A percentile compares a stretch with the other conserved stretches of the same genome.
phyloP scores from a whole-genome alignment of 202 grass and related monocot genomes.

The Elaeis oleifera region DNA sequence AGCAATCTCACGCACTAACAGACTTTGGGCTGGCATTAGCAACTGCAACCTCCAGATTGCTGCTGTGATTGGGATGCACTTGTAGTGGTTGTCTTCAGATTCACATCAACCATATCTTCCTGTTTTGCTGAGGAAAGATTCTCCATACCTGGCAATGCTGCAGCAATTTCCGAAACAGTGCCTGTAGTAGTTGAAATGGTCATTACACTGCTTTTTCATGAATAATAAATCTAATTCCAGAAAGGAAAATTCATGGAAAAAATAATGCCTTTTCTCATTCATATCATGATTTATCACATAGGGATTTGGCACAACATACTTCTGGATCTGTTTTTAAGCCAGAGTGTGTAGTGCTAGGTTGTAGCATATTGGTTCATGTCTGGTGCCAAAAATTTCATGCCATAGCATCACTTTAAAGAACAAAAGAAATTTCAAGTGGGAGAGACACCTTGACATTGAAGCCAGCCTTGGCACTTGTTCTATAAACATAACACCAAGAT shows the following conservation, averaged over 20 bases:
- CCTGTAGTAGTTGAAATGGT: background rate
- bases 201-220: background rate
- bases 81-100: slow-evolving; percentile 10
- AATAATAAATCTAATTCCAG: background rate
- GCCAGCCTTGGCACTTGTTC: slow-evolving; percentile 23
- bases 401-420: no score
- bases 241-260: background rate
- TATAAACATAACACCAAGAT: slow-evolving; percentile 20
- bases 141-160: slow-evolving; percentile 15
- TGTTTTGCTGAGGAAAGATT: slow-evolving; percentile 16
- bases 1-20: no score
- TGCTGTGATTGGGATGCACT: slow-evolving; percentile 15
- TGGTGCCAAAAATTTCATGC: no score
- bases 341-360: no score
- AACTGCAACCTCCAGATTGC: slow-evolving; percentile 19
- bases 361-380: no score
- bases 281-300: no score
- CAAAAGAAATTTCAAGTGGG: no score
- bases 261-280: background rate
- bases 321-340: no score
- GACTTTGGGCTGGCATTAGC: background rate
- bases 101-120: slow-evolving; percentile 22
- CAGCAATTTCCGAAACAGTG: slow-evolving; percentile 20
- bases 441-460: slow-evolving; percentile 18
- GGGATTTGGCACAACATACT: no score